phyloP scores from a whole-genome alignment of 306 rosid species.

The Cucurbita maxima region DNA sequence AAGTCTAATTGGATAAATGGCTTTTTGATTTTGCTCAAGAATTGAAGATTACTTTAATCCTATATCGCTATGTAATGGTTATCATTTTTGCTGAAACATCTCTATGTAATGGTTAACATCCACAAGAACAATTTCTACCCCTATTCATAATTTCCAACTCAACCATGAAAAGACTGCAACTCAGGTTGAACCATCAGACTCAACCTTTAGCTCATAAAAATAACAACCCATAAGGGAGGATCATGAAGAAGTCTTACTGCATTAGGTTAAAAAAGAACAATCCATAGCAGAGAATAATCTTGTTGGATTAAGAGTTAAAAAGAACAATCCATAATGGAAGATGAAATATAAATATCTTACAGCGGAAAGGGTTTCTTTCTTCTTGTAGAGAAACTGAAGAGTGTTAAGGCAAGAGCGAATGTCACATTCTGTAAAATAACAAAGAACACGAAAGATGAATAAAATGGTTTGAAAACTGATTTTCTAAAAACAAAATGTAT shows the following conservation, averaged over 20 bases:
- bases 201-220: not conserved
- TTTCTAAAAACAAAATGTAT: conserved; percentile 2
- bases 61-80: not conserved
- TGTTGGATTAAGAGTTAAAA: conserved; percentile 42
- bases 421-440: conserved; percentile 60
- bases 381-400: conserved; percentile 80
- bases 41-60: not conserved
- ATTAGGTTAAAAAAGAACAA: conserved; percentile 24
- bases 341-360: conserved; percentile 31
- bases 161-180: not conserved
- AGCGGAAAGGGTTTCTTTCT: conserved; percentile 60
- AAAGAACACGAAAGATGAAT: conserved; percentile 1
- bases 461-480: not conserved
- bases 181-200: not conserved
- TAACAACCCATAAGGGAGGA: not conserved
- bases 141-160: not conserved
- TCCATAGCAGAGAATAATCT: conserved; percentile 7
- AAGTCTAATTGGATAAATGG: not conserved
- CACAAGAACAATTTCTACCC: not conserved
- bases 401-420: conserved; percentile 96
- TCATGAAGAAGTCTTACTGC: conserved; percentile 28
- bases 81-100: not conserved
- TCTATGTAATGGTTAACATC: not conserved
- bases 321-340: not conserved
- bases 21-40: not conserved